Evolutionary conservation across 2,329 filamentous ascomycete genomes (phyloP), one percentile per base, ranked within the genome.

Genomic region (Calonectria honghensis): DNA sequence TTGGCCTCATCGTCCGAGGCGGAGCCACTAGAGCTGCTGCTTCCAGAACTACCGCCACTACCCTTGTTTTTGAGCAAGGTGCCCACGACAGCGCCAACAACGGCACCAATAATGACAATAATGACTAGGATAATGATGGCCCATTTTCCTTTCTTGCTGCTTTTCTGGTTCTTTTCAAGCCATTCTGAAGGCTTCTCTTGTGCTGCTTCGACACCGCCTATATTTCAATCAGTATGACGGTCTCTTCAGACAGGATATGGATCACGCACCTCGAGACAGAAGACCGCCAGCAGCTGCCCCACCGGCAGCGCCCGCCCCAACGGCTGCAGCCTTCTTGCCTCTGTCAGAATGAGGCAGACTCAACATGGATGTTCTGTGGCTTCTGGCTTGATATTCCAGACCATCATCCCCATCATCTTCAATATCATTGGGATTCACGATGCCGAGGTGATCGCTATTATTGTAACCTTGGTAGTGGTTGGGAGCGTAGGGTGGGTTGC

Each of bases 391-490:
- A 79, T 90, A 93, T 6, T 90, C 89, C 67, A 97, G 89, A 1
- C 94, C 95, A 82, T 98, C 96, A 81, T 98, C 96, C 35, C 95
- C 95, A 81, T 98, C 96, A 83, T 98, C 96, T 29, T 91, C 91
- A 77, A 98, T 96, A 18, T 93, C 92, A 80, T 94, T 92, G 3
- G 96, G 95, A 82, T 98, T 93, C 73, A 97, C 90, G 2, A 91
- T 86, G 50, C 90, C 90, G 5, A 93, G 85, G 11, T 86, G 84
- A 31, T 89, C 85, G 73, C 89, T 89, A 37, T 85, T 89, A 84
- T 82, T 87, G 51, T 91, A 91, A 78, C 90, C 89, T 70, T 91
- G 90, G 82, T 95, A 95, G 64, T 93, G 93, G 79, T 94, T 93
- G 37, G 88, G 81, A 91, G 92, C 76, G 89, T 82, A 27, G 13